phyloP scores from a whole-genome alignment of 257 asterid species.

The Craterostigma plantagineum region DNA sequence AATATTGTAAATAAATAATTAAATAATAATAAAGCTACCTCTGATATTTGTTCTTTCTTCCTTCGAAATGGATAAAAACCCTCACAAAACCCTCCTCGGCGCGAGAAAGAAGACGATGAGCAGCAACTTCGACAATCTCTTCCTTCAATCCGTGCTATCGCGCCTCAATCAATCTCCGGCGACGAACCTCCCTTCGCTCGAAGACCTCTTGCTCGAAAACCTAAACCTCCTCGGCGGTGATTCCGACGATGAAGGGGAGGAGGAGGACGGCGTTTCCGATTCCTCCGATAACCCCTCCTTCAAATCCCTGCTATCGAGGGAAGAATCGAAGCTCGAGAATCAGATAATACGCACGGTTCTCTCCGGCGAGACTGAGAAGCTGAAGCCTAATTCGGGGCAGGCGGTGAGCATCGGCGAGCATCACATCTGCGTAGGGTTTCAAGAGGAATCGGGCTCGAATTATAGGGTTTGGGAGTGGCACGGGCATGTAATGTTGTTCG shows the following conservation, averaged over 20 bases:
- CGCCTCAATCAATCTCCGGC: constrained; percentile 48
- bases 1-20: too few relatives aligned
- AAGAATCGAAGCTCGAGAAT: constrained; percentile 74
- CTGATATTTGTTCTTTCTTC: too few relatives aligned
- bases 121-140: constrained; percentile 62
- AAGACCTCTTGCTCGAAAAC: constrained; percentile 38
- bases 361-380: constrained; percentile 34
- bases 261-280: constrained; percentile 32
- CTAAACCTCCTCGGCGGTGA: too few relatives aligned
- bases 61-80: too few relatives aligned
- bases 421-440: constrained; percentile 83
- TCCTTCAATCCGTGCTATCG: constrained; percentile 72
- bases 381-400: constrained; percentile 89
- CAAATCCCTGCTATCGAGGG: constrained; percentile 55
- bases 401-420: constrained; percentile 74
- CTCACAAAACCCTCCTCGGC: too few relatives aligned
- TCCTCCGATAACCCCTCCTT: constrained; percentile 25
- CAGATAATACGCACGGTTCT: constrained; percentile 57
- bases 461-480: constrained; percentile 99
- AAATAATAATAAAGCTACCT: too few relatives aligned
- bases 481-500: constrained; percentile 81
- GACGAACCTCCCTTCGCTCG: constrained; percentile 35
- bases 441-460: constrained; percentile 58
- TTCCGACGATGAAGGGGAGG: constrained; percentile 41
- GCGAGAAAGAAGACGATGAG: too few relatives aligned